Evolutionary conservation across 2,329 filamentous ascomycete genomes (phyloP), one percentile per base, ranked within the genome.

Genomic region (Colletotrichum tamarilloi): DNA sequence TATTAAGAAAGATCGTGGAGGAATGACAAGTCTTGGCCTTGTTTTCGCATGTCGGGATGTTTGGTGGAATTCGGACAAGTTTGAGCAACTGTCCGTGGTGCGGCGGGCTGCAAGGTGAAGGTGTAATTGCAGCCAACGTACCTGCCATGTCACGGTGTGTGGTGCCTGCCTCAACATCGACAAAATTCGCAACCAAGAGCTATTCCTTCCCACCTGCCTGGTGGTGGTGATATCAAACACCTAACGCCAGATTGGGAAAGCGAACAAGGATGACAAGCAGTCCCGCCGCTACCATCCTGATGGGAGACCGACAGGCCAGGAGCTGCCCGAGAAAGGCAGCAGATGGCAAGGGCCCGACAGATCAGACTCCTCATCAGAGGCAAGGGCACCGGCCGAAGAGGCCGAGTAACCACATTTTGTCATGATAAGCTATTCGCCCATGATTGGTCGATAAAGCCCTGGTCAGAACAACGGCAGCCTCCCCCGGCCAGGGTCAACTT

Each of bases 211-310:
- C 62, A 57, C 38, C 62, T 35, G 28, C 46, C 46, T 63, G n/a
- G n/a, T 32, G 24, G 19, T 49, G 12, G 49, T n/a, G n/a, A 66
- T 35, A 56, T 57, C 49, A 58, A 72, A 49, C 63, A 35, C 22
- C 64, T 38, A 28, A 35, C 16, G 26, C 49, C 56, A 46, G 32
- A 62, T 67, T 71, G 63, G 68, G 68, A 35, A 55, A 67, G 56
- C 28, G 42, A 53, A 22, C 69, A 72, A 46, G 58, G 65, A 58
- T 69, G 65, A 14, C 52, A 59, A 26, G 12, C 53, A 64, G 56
- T 67, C 68, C 59, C 66, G 70, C 70, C 59, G 42, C 70, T 64
- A 69, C 70, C 70, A 69, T 58, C 19, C 70, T 69, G 59, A 69
- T 72, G 66, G 69, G 38, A 46, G 68, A 60, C 55, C 28, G 62